phyloP scores from a whole-genome alignment of 1,139 yeast genomes.

The Citeromyces siamensis region DNA sequence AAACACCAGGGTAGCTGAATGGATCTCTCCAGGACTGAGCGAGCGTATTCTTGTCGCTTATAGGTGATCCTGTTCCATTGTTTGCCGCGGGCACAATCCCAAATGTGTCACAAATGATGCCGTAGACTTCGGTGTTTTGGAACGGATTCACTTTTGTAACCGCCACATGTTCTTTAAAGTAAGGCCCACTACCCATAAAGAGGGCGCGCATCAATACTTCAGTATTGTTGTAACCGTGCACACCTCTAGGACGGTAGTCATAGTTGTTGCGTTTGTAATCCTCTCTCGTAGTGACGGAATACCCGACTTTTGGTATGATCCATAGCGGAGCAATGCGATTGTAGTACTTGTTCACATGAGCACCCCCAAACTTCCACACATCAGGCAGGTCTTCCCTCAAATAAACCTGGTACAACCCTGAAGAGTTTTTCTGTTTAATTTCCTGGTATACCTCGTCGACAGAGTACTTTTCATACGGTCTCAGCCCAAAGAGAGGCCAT shows the following conservation, averaged over 20 bases:
- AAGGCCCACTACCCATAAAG: slow-evolving; percentile 76
- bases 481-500: slow-evolving; percentile 80
- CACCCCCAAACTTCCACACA: slow-evolving; percentile 51
- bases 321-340: slow-evolving; percentile 75
- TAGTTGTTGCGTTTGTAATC: slow-evolving; percentile 34
- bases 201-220: slow-evolving; percentile 75
- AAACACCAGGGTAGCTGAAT: slow-evolving; percentile 43
- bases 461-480: slow-evolving; percentile 33
- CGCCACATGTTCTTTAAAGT: slow-evolving; percentile 26
- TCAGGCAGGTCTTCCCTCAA: slow-evolving; percentile 46
- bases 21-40: slow-evolving; percentile 44
- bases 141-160: slow-evolving; percentile 45
- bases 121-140: slow-evolving; percentile 60
- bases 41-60: slow-evolving; percentile 22
- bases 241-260: slow-evolving; percentile 57
- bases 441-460: slow-evolving; percentile 26
- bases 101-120: slow-evolving; percentile 59
- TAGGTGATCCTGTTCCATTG: slow-evolving; percentile 33
- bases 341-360: slow-evolving; percentile 27
- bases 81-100: slow-evolving; percentile 43
- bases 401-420: slow-evolving; percentile 33
- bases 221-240: slow-evolving; percentile 74
- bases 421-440: slow-evolving; percentile 15
- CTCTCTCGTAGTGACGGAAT: slow-evolving; percentile 53
- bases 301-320: slow-evolving; percentile 77